Percentiles rank a stretch among this genome's conserved stretches.
Conservation (phyloP, 139 green algal genomes). For the Closterium sp. region DNA sequence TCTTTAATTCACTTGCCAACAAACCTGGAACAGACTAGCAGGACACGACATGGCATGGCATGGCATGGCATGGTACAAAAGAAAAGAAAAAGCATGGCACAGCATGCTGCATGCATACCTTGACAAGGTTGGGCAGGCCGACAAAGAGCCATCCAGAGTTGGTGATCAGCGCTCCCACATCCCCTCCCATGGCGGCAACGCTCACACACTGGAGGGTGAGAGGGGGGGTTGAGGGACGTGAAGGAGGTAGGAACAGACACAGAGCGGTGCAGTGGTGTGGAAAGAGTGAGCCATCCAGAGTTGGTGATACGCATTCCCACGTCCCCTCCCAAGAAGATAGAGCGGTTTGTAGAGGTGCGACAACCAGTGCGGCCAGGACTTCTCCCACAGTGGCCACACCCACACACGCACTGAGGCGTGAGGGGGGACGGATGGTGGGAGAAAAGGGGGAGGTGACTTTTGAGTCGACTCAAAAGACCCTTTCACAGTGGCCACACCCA, state of each 20-base stretch:
- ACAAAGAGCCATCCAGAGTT: constrained; percentile 71
- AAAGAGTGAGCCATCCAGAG: constrained; percentile 29
- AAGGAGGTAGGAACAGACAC: constrained; percentile 1
- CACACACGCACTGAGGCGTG: constrained; percentile 58
- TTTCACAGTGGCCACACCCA: too few species aligned
- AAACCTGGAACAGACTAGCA: background rate
- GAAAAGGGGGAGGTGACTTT: too few species aligned
- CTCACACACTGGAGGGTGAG: constrained; percentile 60
- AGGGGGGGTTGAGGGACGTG: too few species aligned
- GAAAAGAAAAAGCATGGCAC: too few species aligned
- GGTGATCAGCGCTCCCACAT: constrained; percentile 68
- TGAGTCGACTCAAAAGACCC: too few species aligned
- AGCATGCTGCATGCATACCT: constrained; percentile 18
- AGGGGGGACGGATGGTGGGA: too few species aligned
- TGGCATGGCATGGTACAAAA: too few species aligned
- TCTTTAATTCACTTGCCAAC: too few species aligned
- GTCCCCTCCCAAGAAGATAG: constrained; percentile 58
- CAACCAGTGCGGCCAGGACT: constrained; percentile 63
- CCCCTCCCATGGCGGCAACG: constrained; percentile 65
- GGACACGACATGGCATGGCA: background rate
- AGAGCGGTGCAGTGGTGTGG: background rate
- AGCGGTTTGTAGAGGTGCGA: constrained; percentile 48
- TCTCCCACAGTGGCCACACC: constrained; percentile 65
- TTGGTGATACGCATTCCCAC: constrained; percentile 67
- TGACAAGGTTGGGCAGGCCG: constrained; percentile 56